Evolutionary conservation across 1,284 basidiomycete genomes (phyloP).

Genomic region (Austroboletus novae-zelandiae): DNA sequence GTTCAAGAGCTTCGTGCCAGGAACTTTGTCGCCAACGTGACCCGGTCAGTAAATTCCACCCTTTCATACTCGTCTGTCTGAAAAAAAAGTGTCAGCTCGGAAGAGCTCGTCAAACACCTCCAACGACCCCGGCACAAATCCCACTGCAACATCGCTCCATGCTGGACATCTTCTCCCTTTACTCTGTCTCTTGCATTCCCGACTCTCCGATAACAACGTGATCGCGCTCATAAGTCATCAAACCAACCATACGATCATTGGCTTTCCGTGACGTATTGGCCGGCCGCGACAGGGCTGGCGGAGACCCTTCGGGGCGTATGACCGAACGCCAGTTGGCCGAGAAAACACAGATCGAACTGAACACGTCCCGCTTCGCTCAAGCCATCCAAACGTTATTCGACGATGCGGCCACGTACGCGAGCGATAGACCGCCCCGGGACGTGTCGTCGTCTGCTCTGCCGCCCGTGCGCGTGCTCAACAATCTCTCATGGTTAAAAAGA

Average conservation of each 20-base stretch:
- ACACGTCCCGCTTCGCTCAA: constrained; percentile 64
- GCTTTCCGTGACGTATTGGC: constrained; percentile 2
- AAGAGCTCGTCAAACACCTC: constrained; percentile 26
- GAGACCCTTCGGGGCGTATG: constrained; percentile 90
- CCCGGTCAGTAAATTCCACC: too few relatives aligned
- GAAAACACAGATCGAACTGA: constrained; percentile 57
- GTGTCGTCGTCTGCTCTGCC: constrained; percentile 12
- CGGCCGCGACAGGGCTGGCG: constrained; percentile 83
- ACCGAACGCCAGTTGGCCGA: constrained; percentile 79
- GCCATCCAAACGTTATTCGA: constrained; percentile 75
- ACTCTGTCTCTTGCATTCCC: constrained; percentile 85
- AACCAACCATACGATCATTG: constrained; percentile 1
- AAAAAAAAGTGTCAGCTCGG: too few relatives aligned
- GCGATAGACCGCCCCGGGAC: constrained; percentile 27
- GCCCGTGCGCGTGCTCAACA: constrained; percentile 68
- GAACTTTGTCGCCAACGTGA: too few relatives aligned
- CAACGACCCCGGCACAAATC: constrained; percentile 71
- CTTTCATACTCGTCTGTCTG: too few relatives aligned
- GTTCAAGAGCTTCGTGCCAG: too few relatives aligned
- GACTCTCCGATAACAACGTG: constrained; percentile 74
- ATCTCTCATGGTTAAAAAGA: constrained; percentile 81
- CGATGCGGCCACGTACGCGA: constrained; percentile 63
- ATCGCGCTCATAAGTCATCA: constrained; percentile 73
- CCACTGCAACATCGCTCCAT: constrained; percentile 86
- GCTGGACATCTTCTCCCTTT: constrained; percentile 93